A percentile compares a stretch with the other conserved stretches of the same genome.
Conservation (phyloP, 2,329 filamentous ascomycete genomes). For the Ceratocystis alfenasii region DNA sequence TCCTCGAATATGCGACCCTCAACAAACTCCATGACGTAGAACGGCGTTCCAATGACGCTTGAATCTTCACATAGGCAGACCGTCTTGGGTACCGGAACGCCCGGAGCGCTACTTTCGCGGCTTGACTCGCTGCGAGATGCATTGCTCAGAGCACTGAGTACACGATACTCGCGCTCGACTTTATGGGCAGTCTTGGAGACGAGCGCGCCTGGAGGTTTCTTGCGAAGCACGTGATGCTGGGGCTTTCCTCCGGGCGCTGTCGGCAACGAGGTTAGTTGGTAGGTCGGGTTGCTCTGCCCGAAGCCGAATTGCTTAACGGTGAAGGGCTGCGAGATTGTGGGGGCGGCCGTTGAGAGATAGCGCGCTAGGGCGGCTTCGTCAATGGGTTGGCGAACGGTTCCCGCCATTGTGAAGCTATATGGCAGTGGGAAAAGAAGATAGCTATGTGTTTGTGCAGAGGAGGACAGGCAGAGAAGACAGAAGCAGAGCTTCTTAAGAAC, state of each 20-base stretch:
- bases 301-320: conserved; percentile 63
- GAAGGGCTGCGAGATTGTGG: background rate
- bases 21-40: conserved; percentile 95
- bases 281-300: conserved; percentile 94
- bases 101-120: conserved; percentile 41
- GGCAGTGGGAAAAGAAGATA: background rate
- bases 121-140: background rate
- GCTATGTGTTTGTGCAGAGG: no score
- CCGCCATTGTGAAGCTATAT: conserved; percentile 52
- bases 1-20: conserved; percentile 91
- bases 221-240: conserved; percentile 74
- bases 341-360: conserved; percentile 44
- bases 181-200: conserved; percentile 90
- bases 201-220: conserved; percentile 93
- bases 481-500: no score
- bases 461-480: no score
- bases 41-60: conserved; percentile 70
- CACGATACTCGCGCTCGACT: conserved; percentile 88
- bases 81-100: conserved; percentile 70
- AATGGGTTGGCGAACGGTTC: conserved; percentile 79
- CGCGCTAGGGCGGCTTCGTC: conserved; percentile 66
- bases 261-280: conserved; percentile 59
- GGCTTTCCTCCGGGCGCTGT: conserved; percentile 37
- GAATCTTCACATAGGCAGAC: conserved; percentile 79
- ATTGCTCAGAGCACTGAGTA: conserved; percentile 65